Conservation (phyloP, 2,329 filamentous ascomycete genomes). For the Monosporascus sp. region DNA sequence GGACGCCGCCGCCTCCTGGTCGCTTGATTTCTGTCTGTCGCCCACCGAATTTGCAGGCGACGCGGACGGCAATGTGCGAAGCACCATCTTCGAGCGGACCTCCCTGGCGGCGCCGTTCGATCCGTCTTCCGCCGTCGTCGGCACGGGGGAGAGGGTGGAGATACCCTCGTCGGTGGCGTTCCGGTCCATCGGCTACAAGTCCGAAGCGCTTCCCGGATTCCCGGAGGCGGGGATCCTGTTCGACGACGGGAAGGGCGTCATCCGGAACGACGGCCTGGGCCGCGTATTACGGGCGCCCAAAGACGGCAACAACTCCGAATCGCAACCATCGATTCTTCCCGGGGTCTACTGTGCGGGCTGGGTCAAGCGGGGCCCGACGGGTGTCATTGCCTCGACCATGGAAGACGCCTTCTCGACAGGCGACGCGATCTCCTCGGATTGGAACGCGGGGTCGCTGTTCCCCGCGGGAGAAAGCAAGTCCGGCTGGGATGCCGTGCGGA, state of each 20-base stretch:
- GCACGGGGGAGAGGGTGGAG: conserved; percentile 44
- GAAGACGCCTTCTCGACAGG: conserved; percentile 86
- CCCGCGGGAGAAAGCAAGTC: conserved; percentile 21
- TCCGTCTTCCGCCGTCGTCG: conserved; percentile 41
- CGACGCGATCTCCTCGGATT: conserved; percentile 78
- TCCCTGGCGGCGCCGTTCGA: conserved; percentile 51
- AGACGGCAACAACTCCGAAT: conserved; percentile 23
- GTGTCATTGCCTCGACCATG: conserved; percentile 95
- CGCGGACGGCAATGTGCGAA: conserved; percentile 46
- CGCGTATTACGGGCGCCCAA: conserved; percentile 50
- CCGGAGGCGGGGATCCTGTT: conserved; percentile 71
- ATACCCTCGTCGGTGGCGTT: conserved; percentile 72
- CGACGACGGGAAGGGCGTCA: conserved; percentile 65
- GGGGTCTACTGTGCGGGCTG: conserved; percentile 92
- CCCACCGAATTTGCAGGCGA: conserved; percentile 62
- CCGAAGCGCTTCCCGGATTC: conserved; percentile 70
- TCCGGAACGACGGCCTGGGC: conserved; percentile 77
- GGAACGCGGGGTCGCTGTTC: conserved; percentile 44
- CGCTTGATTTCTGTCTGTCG: conserved; percentile 77
- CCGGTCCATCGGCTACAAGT: conserved; percentile 92
- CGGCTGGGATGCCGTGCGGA: conserved; percentile 75
- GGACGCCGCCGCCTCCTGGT: conserved; percentile 65
- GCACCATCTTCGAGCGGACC: conserved; percentile 63
- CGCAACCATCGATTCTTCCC: conserved; percentile 44
- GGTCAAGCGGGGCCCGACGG: conserved; percentile 92